Evolutionary conservation across 139 green algal genomes (phyloP).

Genomic region (Asterochloris erici): DNA sequence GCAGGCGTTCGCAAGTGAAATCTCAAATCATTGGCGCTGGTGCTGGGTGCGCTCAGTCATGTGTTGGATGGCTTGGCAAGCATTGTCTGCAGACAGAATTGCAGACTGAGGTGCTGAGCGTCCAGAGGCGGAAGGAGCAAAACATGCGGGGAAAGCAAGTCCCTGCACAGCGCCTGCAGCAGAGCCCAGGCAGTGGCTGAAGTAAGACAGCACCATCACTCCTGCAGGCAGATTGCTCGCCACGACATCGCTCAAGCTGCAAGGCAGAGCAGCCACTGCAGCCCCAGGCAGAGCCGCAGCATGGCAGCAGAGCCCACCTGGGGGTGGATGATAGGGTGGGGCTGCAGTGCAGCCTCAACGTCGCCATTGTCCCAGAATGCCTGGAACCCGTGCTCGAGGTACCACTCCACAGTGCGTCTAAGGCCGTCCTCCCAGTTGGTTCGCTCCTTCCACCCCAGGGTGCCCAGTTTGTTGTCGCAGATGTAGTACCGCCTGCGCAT

Average conservation of each 20-base stretch:
- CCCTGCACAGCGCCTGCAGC: no score
- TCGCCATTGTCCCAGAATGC: conserved; percentile 78
- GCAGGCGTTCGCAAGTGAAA: no score
- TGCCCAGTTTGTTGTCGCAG: conserved; percentile 84
- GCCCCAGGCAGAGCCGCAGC: neutral
- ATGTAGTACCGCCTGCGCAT: conserved; percentile 88
- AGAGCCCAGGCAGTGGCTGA: no score
- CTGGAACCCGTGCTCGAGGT: conserved; percentile 49
- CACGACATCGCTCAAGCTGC: neutral
- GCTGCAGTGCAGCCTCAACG: conserved; percentile 64
- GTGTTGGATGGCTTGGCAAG: no score
- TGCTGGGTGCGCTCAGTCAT: no score
- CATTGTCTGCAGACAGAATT: no score
- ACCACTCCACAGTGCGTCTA: conserved; percentile 92
- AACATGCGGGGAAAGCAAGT: no score
- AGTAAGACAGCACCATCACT: no score
- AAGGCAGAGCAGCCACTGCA: neutral
- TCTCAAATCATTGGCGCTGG: no score
- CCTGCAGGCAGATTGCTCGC: no score
- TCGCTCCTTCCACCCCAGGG: conserved; percentile 87
- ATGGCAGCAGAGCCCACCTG: neutral
- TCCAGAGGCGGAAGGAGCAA: no score
- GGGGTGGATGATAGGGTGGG: conserved; percentile 52
- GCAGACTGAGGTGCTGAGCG: no score
- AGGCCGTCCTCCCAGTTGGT: conserved; percentile 91